Conservation (phyloP, 2,329 filamentous ascomycete genomes). For the Sporothrix phasma region DNA sequence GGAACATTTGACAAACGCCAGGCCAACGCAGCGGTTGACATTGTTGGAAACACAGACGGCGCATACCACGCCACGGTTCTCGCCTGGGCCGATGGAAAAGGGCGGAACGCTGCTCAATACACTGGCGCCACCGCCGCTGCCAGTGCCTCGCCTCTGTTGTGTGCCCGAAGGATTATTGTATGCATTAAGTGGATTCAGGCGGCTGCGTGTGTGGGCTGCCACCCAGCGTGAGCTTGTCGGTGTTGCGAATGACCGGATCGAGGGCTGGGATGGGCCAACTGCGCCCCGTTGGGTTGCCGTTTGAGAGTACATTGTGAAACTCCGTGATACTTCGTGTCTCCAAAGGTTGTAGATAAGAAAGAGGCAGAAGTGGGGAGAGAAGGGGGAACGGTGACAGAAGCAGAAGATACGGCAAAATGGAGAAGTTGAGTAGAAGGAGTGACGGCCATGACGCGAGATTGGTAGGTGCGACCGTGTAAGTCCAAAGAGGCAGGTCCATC, state of each 20-base stretch:
- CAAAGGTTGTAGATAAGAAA: not conserved
- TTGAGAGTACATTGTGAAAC: not conserved
- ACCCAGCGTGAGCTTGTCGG: not conserved
- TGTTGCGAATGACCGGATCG: not conserved
- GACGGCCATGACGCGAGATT: not conserved
- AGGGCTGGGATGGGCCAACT: not conserved
- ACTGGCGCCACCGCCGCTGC: not conserved
- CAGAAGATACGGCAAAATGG: not conserved
- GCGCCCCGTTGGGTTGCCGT: not conserved
- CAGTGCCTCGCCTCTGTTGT: not conserved
- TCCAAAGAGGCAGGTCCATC: slow-evolving; percentile 5
- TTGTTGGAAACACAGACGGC: slow-evolving; percentile 83
- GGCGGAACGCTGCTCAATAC: slow-evolving; percentile 8
- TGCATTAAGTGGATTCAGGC: not conserved
- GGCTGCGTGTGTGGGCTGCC: not conserved
- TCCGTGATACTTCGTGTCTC: not conserved
- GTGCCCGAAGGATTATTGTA: not conserved
- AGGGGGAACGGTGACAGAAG: not conserved
- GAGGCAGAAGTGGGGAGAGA: not conserved
- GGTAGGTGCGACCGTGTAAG: not conserved
- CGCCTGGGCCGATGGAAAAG: slow-evolving; percentile 14
- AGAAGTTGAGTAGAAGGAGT: not conserved
- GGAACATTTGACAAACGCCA: slow-evolving; percentile 82
- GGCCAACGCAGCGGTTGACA: slow-evolving; percentile 70
- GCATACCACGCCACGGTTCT: slow-evolving; percentile 44